A percentile compares a stretch with the other conserved stretches of the same genome.
phyloP scores from a whole-genome alignment of 768 basidiomycete genomes.

The Kwoniella sp. region DNA sequence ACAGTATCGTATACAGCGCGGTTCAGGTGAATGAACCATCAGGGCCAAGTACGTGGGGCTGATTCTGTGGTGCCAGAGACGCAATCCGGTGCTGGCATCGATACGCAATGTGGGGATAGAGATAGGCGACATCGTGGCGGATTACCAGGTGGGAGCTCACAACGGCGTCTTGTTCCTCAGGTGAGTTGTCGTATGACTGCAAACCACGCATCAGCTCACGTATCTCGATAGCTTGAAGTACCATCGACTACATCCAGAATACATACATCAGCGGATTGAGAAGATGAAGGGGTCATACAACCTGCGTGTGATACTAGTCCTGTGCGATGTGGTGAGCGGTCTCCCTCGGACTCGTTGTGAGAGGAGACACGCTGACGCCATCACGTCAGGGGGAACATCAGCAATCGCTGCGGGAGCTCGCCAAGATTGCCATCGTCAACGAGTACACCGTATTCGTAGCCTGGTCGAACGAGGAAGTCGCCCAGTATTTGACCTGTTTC shows the following conservation, averaged over 20 bases:
- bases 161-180: constrained; percentile 89
- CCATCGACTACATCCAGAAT: constrained; percentile 95
- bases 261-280: constrained; percentile 85
- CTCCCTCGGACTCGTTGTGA: neutral
- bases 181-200: constrained; percentile 50
- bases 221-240: constrained; percentile 67
- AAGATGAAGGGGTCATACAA: constrained; percentile 75
- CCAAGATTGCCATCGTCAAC: constrained; percentile 87
- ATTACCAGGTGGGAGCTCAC: constrained; percentile 93
- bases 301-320: constrained; percentile 75
- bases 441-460: constrained; percentile 86
- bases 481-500: constrained; percentile 80
- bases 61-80: constrained; percentile 56
- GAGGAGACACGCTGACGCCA: neutral
- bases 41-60: neutral
- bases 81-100: constrained; percentile 81
- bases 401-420: constrained; percentile 85
- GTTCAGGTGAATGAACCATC: constrained; percentile 36
- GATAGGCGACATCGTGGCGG: constrained; percentile 86
- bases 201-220: too few species aligned
- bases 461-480: constrained; percentile 91
- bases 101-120: constrained; percentile 88
- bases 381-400: constrained; percentile 75
- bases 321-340: constrained; percentile 80
- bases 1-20: constrained; percentile 45